Percentiles rank a stretch among this genome's conserved stretches.
phyloP scores from a whole-genome alignment of 2,329 filamentous ascomycete species.

The Talaromyces amestolkiae region DNA sequence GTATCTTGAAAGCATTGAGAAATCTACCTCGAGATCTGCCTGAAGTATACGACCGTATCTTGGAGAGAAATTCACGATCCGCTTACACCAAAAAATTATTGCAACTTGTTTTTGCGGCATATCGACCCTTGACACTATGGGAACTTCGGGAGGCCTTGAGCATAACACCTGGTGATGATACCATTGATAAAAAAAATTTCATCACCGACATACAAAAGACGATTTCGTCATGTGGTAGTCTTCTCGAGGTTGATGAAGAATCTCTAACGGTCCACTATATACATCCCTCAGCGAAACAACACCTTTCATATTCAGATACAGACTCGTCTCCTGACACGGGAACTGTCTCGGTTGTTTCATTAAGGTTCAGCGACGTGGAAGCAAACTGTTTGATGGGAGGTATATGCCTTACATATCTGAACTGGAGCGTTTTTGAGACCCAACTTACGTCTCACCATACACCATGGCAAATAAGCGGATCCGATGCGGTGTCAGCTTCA shows the following conservation, averaged over 20 bases:
- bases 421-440: not conserved
- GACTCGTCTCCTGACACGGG: too few relatives aligned
- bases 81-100: not conserved
- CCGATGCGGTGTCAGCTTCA: not conserved
- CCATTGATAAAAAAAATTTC: not conserved
- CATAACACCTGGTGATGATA: not conserved
- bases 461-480: slow-evolving; percentile 3
- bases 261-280: slow-evolving; percentile 10
- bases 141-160: not conserved
- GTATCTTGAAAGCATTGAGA: not conserved
- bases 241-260: slow-evolving; percentile 10
- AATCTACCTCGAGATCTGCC: slow-evolving; percentile 5
- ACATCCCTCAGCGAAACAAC: slow-evolving; percentile 12
- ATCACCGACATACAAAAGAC: slow-evolving; percentile 5
- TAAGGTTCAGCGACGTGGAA: not conserved
- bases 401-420: slow-evolving; percentile 11
- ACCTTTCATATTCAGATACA: not conserved
- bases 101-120: not conserved
- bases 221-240: slow-evolving; percentile 3
- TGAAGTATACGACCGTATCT: not conserved
- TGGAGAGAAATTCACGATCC: not conserved
- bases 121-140: not conserved
- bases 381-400: slow-evolving; percentile 1
- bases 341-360: too few relatives aligned
- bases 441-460: slow-evolving; percentile 1